phyloP scores from a whole-genome alignment of 2,329 filamentous ascomycete species.

The Trichoderma afroharzianum region DNA sequence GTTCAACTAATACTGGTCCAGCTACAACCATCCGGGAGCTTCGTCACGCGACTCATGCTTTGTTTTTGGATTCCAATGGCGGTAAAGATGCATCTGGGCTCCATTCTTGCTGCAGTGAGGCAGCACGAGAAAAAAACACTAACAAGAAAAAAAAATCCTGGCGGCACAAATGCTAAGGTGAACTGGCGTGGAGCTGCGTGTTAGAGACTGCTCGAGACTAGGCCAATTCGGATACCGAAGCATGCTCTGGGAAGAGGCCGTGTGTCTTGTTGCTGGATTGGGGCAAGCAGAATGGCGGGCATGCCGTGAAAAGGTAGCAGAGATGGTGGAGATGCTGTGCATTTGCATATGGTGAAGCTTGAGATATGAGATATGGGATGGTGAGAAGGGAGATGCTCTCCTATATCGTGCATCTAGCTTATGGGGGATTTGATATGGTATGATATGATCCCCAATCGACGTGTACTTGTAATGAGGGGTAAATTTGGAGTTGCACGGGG shows the following conservation, averaged over 20 bases:
- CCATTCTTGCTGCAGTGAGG: not conserved
- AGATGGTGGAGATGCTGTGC: not conserved
- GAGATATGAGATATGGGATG: not conserved
- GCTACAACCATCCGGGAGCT: not conserved
- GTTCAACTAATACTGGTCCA: not conserved
- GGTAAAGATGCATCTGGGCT: constrained; percentile 1
- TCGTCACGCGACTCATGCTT: constrained; percentile 14
- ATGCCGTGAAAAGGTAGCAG: not conserved
- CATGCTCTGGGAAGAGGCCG: not conserved
- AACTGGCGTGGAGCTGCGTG: constrained; percentile 11
- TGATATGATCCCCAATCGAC: not conserved
- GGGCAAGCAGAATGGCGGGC: constrained; percentile 1
- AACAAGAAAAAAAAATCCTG: not conserved
- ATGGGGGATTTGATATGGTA: not conserved
- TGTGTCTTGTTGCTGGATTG: constrained; percentile 2
- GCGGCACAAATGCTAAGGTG: not conserved
- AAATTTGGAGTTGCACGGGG: not conserved
- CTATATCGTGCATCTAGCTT: not conserved
- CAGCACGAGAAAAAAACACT: not conserved
- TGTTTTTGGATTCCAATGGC: not conserved
- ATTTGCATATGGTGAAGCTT: not conserved
- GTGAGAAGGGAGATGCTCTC: not conserved
- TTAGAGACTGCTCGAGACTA: not conserved
- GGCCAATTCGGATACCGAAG: constrained; percentile 11
- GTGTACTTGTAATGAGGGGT: not conserved